These are phyloP conservation scores for Bidens hawaiensis DNA, from an alignment of 140 eudicot genomes.

Conservation along the genomic window DNA sequence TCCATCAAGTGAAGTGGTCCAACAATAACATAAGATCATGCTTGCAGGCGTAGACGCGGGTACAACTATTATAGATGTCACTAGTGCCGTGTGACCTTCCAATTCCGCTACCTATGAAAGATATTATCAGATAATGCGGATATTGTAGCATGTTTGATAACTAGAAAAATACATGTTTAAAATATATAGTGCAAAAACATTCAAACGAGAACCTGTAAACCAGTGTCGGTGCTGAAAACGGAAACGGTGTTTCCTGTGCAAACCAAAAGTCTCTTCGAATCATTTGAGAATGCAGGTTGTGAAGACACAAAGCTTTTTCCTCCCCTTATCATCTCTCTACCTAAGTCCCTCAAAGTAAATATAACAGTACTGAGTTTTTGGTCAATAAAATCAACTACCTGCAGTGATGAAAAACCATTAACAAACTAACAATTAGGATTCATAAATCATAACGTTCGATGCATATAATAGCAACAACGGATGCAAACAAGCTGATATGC, in stretches of 20 bases:
- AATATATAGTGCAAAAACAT: not conserved
- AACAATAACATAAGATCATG: constrained; percentile 59
- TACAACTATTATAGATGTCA: constrained; percentile 80
- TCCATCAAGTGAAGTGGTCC: constrained; percentile 93
- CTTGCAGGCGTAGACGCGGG: constrained; percentile 54
- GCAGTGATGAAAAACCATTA: not conserved
- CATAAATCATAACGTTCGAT: not conserved
- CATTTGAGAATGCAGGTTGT: constrained; percentile 88
- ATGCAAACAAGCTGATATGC: too few relatives aligned
- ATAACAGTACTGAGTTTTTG: not conserved
- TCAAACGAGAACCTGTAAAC: constrained; percentile 46
- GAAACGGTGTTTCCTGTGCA: constrained; percentile 85
- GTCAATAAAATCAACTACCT: not conserved
- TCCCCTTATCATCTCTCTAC: constrained; percentile 57
- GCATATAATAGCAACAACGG: not conserved
- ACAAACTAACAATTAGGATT: constrained; percentile 12
- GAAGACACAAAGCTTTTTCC: constrained; percentile 78
- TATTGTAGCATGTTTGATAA: not conserved
- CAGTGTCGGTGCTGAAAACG: constrained; percentile 84
- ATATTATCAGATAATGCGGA: not conserved
- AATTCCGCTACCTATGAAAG: constrained; percentile 51
- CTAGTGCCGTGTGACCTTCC: constrained; percentile 76
- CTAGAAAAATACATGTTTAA: not conserved
- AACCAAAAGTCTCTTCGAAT: constrained; percentile 58
- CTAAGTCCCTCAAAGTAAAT: not conserved